Conservation (phyloP, 306 rosid genomes). For the Datisca glomerata region DNA sequence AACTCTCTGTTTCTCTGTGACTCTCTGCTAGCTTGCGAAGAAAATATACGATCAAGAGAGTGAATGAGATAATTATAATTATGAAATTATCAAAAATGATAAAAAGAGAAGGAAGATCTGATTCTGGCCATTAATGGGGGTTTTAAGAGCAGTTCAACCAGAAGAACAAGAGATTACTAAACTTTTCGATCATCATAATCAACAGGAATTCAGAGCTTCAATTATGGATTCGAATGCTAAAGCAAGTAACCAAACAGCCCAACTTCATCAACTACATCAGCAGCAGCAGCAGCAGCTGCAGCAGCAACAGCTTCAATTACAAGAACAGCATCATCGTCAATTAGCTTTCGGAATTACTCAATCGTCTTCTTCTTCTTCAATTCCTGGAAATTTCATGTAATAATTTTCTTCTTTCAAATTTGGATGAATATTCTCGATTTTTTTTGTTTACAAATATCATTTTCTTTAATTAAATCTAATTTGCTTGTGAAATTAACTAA, state of each 20-base stretch:
- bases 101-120: neutral
- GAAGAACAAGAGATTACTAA: neutral
- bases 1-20: conserved; percentile 5
- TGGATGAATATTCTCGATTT: neutral
- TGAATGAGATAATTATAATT: no score
- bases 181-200: conserved; percentile 1
- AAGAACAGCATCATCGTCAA: conserved; percentile 26
- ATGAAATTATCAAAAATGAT: no score
- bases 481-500: neutral
- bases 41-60: no score
- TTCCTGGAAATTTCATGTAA: conserved; percentile 65
- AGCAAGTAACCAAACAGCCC: conserved; percentile 18
- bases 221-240: neutral
- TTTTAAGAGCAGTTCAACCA: neutral
- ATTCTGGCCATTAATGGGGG: neutral
- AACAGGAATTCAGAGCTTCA: neutral
- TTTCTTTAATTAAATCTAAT: neutral
- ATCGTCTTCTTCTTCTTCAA: conserved; percentile 40
- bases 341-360: conserved; percentile 65
- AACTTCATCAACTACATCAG: conserved; percentile 31
- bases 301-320: conserved; percentile 21
- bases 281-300: conserved; percentile 28
- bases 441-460: neutral
- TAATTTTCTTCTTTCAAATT: neutral
- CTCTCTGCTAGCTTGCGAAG: neutral